These are phyloP conservation scores for Ogataea salicorniae DNA, from an alignment of 805 yeast species.

Conservation along the genomic window DNA sequence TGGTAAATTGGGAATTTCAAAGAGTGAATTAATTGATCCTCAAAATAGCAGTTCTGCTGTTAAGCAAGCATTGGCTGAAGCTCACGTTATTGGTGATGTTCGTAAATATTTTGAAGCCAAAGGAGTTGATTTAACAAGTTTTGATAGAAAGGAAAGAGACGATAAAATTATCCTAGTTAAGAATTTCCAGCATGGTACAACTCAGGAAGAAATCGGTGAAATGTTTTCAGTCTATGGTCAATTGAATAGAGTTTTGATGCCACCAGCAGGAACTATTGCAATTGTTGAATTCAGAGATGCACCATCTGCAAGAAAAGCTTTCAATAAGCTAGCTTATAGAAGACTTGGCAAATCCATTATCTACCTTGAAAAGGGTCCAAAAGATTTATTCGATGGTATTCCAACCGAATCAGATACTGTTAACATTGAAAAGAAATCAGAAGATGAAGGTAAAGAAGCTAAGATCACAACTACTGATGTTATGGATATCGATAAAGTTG, in stretches of 20 bases:
- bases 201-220: slow-evolving; percentile 73
- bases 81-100: slow-evolving; percentile 89
- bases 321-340: slow-evolving; percentile 79
- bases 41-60: slow-evolving; percentile 85
- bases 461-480: slow-evolving; percentile 27
- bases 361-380: slow-evolving; percentile 93
- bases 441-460: slow-evolving; percentile 30
- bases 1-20: slow-evolving; percentile 70
- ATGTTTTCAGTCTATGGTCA: slow-evolving; percentile 78
- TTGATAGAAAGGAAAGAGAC: slow-evolving; percentile 64
- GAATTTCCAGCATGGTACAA: slow-evolving; percentile 87
- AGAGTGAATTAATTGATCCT: slow-evolving; percentile 82
- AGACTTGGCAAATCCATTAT: slow-evolving; percentile 82
- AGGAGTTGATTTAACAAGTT: slow-evolving; percentile 78
- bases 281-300: slow-evolving; percentile 82
- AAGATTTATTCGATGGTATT: slow-evolving; percentile 62
- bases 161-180: slow-evolving; percentile 79
- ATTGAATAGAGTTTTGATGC: slow-evolving; percentile 77
- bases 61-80: slow-evolving; percentile 95
- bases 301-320: slow-evolving; percentile 84
- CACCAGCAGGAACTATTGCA: slow-evolving; percentile 95
- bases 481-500: slow-evolving; percentile 14
- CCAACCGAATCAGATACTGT: slow-evolving; percentile 38
- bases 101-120: slow-evolving; percentile 78
- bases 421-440: slow-evolving; percentile 21